Evolutionary conservation across 2,329 filamentous ascomycete genomes (phyloP), one percentile per base, ranked within the genome.

Genomic region (Hortaea werneckii): DNA sequence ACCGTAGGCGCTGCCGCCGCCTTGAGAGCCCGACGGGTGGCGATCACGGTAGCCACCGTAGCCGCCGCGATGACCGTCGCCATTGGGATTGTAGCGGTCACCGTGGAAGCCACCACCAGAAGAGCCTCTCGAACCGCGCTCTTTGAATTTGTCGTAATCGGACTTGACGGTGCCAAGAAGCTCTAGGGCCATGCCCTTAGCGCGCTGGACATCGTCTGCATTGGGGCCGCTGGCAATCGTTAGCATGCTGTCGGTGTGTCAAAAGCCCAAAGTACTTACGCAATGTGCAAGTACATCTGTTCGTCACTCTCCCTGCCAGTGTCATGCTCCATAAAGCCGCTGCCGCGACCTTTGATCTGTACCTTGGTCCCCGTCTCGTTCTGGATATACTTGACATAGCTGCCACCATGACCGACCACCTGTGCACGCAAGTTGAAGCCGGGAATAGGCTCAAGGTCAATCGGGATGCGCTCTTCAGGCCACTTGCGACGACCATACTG

Each of bases 361-460:
- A 98, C 92, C 57, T 90, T 86, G 65, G 92, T 96, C 4, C 9
- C 9, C 10, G 92, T 96, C 67, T 95, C 88, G 62, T 89, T 82
- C 67, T 96, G 92, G 54, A 98, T 96, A 62, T 95, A 90, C 68
- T 98, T 98, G 50, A 98, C 92, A 62, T 96, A 95, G 38, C 87
- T 85, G 49, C 92, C 92, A 29, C 88, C 88, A 57, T 90, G 85
- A 42, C 92, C 92, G 45, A 98, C 92, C 40, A 98, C 90, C 64
- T 96, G 89, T 43, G 92, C 92, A 52, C 92, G 85, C 41, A 98
- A 74, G 62, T 98, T 98, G 70, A 98, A 98, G 13, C 92, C 92
- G 26, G 83, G 87, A 44, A 96, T 80, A 0, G 90, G 86, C 57
- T 96, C 92, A 47, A 98, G 80, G 51, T 82, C 80, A 56, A 98